Evolutionary conservation across 1,284 basidiomycete genomes (phyloP), one percentile per base, ranked within the genome.

Genomic region (Baeospora myosura): DNA sequence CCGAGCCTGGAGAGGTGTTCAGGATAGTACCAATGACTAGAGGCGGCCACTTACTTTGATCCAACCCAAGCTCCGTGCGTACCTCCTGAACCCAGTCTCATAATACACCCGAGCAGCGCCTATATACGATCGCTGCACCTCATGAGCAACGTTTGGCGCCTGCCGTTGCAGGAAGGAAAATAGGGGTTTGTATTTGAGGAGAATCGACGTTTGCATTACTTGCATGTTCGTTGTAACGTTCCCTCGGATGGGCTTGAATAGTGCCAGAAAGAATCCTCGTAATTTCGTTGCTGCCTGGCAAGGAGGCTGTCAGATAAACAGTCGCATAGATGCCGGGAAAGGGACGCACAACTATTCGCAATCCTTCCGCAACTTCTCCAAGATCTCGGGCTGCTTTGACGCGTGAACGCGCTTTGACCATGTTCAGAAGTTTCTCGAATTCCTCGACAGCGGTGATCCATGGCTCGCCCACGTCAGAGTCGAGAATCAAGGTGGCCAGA

Each of bases 11-110:
- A 42, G 17, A 31, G 10, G 42, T 3, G 10, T 42, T 50, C 16
- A 49, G 3, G 6, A 11, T 40, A 31, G 39, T n/a, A 46, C 25
- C 18, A 34, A 38, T 32, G 20, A 36, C 23, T 12, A 30, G 12
- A 7, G n/a, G 29, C 17, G 17, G 31, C 25, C 42, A 44, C 56
- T 40, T 38, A 86, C 82, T 71, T 86, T 87, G 35, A 96, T 74
- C 61, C 72, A 79, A 18, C 80, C 76, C 34, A 98, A 66, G 52
- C 82, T 85, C 23, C 96, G 72, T 21, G 83, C 75, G 59, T 98
- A 99, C 37, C 96, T 70, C 45, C 96, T 69, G 57, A 98, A 94
- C 0, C 87, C 91, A 12, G 96, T 98, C 63, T 99, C 96, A 49
- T 93, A 98, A 60, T 97, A 99, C 14, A 90, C 76, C 16, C 93